Base-by-base conservation (phyloP, 768 basidiomycete genomes). In the Grammothele lineata region DNA sequence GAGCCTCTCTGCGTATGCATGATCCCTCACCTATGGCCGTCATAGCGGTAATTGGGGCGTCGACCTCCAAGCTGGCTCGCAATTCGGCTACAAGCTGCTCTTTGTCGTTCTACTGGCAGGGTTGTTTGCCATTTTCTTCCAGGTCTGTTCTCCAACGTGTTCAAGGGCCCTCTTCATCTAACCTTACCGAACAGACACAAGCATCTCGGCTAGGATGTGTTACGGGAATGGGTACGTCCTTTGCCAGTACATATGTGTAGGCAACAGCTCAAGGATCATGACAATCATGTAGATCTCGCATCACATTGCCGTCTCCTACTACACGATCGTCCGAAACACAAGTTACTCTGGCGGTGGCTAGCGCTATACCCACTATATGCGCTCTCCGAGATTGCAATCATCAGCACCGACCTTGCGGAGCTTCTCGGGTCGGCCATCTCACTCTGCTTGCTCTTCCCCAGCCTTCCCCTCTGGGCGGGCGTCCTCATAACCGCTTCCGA, bases 61-160 rank as follows among this genome's bases (percentile, higher is more conserved):
- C 14, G 92, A 93, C 67, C 70, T 94, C 7, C 85, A 89, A 65
- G 92, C 92, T 1, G 92, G 92, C 9, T 86, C 87, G 17, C 64
- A 82, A 46, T 94, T 77, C 61, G 92, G 94, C 1, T 96, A 95
- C 66, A 78, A 77, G 50, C 73, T 94, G 12, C 76, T 98, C 24
- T 94, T 95, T 65, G 73, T 90, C 14, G 83, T 98, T 10, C 74
- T 96, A 5, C 62, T 96, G 17, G 72, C 93, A 1, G 92, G 92
- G 9, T 53, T 94, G 7, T 82, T 89, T 45, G 92, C 90, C 14
- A 84, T 87, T 2, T 81, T 88, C 52, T 72, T 93, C 14, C 94
- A 96, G 77, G 87, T 36, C 22, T 26, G 11, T 25, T 6, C 7
- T 18, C 22, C 35, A 23, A 10, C 6, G 43, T 11, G 19, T 15